These are phyloP conservation scores for Rubus parviflorus DNA, from an alignment of 306 rosid species.

Conservation along the genomic window DNA sequence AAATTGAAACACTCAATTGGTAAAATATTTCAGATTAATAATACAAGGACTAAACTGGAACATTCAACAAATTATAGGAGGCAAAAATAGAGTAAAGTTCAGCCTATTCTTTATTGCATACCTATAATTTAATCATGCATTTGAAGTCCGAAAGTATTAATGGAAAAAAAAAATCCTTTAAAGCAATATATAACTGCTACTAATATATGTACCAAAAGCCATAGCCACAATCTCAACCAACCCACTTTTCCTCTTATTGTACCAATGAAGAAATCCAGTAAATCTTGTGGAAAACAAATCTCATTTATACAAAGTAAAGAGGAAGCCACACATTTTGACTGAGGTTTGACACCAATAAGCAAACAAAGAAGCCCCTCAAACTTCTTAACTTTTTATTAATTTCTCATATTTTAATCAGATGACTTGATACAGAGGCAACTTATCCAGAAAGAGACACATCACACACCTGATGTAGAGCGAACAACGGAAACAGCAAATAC, in stretches of 20 bases:
- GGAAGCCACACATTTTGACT: neutral
- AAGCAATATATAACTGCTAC: neutral
- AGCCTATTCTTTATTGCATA: too few species aligned
- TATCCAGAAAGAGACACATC: neutral
- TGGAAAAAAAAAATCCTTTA: neutral
- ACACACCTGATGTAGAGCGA: neutral
- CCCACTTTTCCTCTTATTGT: neutral
- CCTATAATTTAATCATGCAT: neutral
- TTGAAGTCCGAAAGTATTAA: neutral
- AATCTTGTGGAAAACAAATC: neutral
- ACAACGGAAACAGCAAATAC: neutral
- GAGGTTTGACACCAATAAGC: neutral
- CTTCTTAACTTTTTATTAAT: neutral
- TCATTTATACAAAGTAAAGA: neutral
- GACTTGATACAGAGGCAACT: neutral
- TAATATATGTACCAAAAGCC: neutral
- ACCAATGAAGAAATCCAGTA: neutral
- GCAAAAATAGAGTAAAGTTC: too few species aligned
- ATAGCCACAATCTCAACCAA: neutral
- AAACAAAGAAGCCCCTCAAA: neutral
- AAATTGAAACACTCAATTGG: too few species aligned
- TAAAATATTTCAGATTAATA: too few species aligned
- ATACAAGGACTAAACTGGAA: too few species aligned
- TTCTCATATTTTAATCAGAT: neutral
- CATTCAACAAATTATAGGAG: too few species aligned